A percentile compares a stretch with the other conserved stretches of the same genome.
Evolutionary conservation across 1,284 basidiomycete genomes (phyloP).

Genomic region (Sporisorium exsertum): DNA sequence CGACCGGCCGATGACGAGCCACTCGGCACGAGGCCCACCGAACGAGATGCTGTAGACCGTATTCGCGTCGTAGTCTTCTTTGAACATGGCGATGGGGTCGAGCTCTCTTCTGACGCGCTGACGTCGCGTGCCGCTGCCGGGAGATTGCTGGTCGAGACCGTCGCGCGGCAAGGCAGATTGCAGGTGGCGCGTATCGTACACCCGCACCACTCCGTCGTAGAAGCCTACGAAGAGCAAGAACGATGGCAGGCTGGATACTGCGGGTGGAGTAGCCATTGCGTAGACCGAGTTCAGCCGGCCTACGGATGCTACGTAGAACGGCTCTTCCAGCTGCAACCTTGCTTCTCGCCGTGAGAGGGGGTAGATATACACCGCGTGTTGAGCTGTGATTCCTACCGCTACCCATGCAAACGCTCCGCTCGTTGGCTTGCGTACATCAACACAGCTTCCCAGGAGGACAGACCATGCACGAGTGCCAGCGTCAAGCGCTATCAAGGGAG

Average conservation of each 20-base stretch:
- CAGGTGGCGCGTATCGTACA: conserved; percentile 45
- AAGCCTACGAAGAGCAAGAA: conserved; percentile 51
- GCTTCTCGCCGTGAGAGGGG: neutral
- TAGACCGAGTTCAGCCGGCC: conserved; percentile 28
- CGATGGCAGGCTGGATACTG: conserved; percentile 11
- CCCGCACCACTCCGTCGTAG: conserved; percentile 45
- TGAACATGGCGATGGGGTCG: conserved; percentile 26
- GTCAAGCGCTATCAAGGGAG: conserved; percentile 5
- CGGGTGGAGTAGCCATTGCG: conserved; percentile 25
- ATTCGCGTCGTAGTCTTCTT: conserved; percentile 26
- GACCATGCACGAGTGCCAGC: conserved; percentile 35
- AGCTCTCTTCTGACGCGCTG: conserved; percentile 2
- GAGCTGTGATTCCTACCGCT: conserved; percentile 31
- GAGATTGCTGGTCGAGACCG: neutral
- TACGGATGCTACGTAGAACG: conserved; percentile 18
- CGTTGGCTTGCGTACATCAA: neutral
- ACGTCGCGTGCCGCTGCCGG: neutral
- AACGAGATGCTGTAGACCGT: conserved; percentile 43
- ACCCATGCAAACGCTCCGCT: conserved; percentile 8
- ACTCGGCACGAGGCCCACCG: conserved; percentile 17
- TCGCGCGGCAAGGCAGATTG: neutral
- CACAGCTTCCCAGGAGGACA: conserved; percentile 19
- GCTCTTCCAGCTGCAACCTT: conserved; percentile 2
- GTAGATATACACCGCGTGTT: conserved; percentile 35
- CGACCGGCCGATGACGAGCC: conserved; percentile 30